A percentile compares a stretch with the other conserved stretches of the same genome.
Conservation (phyloP, 2,329 filamentous ascomycete genomes). For the Pezicula carpinea region DNA sequence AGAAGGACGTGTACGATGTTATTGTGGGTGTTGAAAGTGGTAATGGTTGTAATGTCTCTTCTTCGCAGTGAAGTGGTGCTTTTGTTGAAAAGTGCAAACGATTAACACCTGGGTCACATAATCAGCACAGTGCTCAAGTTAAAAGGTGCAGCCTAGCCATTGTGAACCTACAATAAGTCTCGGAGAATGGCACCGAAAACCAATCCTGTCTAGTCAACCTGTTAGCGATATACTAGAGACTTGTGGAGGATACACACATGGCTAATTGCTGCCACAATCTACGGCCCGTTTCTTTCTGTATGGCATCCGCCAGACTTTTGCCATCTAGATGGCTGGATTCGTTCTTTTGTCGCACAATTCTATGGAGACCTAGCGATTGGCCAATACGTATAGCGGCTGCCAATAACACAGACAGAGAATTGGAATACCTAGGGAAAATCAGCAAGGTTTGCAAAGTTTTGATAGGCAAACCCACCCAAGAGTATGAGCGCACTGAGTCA, state of each 20-base stretch:
- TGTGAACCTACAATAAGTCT: slow-evolving; percentile 13
- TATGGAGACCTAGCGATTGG: slow-evolving; percentile 41
- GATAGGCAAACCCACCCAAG: slow-evolving; percentile 26
- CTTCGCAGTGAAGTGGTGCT: slow-evolving; percentile 12
- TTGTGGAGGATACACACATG: not conserved
- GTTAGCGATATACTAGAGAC: not conserved
- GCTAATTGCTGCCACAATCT: slow-evolving; percentile 16
- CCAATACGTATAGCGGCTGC: slow-evolving; percentile 41
- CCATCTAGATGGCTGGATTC: slow-evolving; percentile 15
- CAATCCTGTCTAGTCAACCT: slow-evolving; percentile 9
- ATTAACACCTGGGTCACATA: slow-evolving; percentile 8
- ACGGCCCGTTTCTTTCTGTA: slow-evolving; percentile 11
- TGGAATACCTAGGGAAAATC: slow-evolving; percentile 31
- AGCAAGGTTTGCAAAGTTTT: not conserved
- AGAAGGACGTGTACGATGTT: slow-evolving; percentile 12
- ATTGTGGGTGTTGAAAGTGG: slow-evolving; percentile 8
- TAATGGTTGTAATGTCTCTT: slow-evolving; percentile 11
- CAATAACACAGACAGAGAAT: slow-evolving; percentile 40
- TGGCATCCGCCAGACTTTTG: slow-evolving; percentile 3
- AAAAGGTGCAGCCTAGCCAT: not conserved
- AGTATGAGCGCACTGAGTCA: slow-evolving; percentile 45
- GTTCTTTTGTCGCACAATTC: slow-evolving; percentile 21
- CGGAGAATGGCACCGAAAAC: slow-evolving; percentile 18
- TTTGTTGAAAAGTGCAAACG: slow-evolving; percentile 12
- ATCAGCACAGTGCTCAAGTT: not conserved